Evolutionary conservation across 768 basidiomycete species (phyloP).

Genomic region (Cyathus striatus): DNA sequence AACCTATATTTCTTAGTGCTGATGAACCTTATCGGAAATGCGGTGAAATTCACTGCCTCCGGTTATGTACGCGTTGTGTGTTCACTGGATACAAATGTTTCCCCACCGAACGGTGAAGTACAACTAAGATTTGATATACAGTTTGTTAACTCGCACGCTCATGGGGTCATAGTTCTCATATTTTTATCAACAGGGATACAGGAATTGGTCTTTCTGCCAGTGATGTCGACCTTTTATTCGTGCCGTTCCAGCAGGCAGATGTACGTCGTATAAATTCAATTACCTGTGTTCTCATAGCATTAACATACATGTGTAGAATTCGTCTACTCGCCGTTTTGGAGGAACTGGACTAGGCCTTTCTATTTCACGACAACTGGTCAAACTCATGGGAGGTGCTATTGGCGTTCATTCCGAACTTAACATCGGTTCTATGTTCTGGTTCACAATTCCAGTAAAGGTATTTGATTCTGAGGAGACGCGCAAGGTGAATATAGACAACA

Average conservation of each 20-base stretch:
- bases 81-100: slow-evolving; percentile 37
- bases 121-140: slow-evolving; percentile 63
- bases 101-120: slow-evolving; percentile 34
- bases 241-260: slow-evolving; percentile 76
- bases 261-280: slow-evolving; percentile 15
- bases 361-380: slow-evolving; percentile 70
- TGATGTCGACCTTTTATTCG: slow-evolving; percentile 64
- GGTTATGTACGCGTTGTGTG: slow-evolving; percentile 64
- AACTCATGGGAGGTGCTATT: slow-evolving; percentile 72
- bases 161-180: neutral
- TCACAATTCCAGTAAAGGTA: slow-evolving; percentile 63
- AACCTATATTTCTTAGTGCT: slow-evolving; percentile 36
- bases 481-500: slow-evolving; percentile 31
- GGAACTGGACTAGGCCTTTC: slow-evolving; percentile 75
- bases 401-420: slow-evolving; percentile 63
- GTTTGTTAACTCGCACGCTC: slow-evolving; percentile 24
- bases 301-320: slow-evolving; percentile 33
- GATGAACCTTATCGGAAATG: slow-evolving; percentile 77
- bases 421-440: slow-evolving; percentile 68
- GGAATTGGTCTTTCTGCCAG: slow-evolving; percentile 66
- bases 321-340: slow-evolving; percentile 70
- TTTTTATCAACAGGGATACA: slow-evolving; percentile 44
- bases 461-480: slow-evolving; percentile 51
- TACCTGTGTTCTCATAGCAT: neutral
- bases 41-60: slow-evolving; percentile 64